phyloP scores from a whole-genome alignment of 2,329 filamentous ascomycete genomes.

The Chlorencoelia australis region DNA sequence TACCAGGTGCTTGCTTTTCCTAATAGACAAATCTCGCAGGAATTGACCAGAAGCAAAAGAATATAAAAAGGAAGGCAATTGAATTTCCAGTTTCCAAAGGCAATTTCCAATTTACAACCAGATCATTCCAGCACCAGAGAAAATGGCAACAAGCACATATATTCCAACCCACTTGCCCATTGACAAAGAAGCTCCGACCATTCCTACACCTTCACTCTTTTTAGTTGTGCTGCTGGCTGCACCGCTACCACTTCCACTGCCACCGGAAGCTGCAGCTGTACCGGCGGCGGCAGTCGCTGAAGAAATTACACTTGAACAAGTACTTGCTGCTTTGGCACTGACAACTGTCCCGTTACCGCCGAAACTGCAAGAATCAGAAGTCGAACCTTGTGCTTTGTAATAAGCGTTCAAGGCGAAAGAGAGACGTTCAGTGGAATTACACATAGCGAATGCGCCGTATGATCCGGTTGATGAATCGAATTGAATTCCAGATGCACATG shows the following conservation, averaged over 20 bases:
- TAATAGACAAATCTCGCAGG: too few species aligned
- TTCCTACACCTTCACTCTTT: slow-evolving; percentile 17
- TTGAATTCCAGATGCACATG: slow-evolving; percentile 14
- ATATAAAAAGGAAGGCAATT: too few species aligned
- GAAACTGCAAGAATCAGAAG: slow-evolving; percentile 57
- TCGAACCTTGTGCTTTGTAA: slow-evolving; percentile 21
- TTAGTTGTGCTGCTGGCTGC: slow-evolving; percentile 13
- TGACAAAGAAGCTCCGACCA: slow-evolving; percentile 12
- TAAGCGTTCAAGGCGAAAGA: slow-evolving; percentile 64
- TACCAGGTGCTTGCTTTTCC: too few species aligned
- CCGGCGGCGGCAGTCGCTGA: slow-evolving; percentile 12
- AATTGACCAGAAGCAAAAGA: too few species aligned
- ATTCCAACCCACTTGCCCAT: slow-evolving; percentile 11
- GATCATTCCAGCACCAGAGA: slow-evolving; percentile 19
- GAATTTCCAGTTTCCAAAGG: too few species aligned
- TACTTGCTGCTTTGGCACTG: slow-evolving; percentile 11
- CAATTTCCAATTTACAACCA: too few species aligned
- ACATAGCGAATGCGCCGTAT: slow-evolving; percentile 72
- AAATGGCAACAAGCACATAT: slow-evolving; percentile 13
- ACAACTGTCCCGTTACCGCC: slow-evolving; percentile 50
- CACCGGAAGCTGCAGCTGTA: slow-evolving; percentile 5
- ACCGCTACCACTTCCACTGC: slow-evolving; percentile 5
- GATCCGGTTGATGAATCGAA: slow-evolving; percentile 51
- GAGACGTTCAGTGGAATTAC: slow-evolving; percentile 58
- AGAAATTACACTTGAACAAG: slow-evolving; percentile 17